These are phyloP conservation scores for Saussurea involucrata DNA, from an alignment of 129 eudicot species.

Conservation along the genomic window DNA sequence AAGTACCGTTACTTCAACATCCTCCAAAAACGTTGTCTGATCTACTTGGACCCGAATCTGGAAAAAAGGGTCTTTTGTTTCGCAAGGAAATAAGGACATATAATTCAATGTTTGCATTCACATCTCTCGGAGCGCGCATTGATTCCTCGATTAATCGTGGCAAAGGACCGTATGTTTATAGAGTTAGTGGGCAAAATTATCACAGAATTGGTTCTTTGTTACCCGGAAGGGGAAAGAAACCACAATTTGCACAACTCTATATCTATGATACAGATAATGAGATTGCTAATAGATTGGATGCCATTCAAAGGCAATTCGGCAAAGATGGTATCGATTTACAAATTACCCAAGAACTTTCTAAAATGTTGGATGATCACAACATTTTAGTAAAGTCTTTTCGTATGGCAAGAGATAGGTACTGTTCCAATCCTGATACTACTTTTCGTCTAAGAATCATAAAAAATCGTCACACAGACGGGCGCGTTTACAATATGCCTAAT, in stretches of 20 bases:
- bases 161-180: background rate
- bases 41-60: background rate
- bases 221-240: background rate
- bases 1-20: background rate
- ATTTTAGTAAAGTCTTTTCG: slow-evolving; percentile 10
- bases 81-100: slow-evolving; percentile 15
- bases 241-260: slow-evolving; percentile 17
- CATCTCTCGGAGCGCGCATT: slow-evolving; percentile 18
- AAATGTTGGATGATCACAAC: background rate
- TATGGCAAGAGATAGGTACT: background rate
- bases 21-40: background rate
- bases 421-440: background rate
- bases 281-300: background rate
- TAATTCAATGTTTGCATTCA: slow-evolving; percentile 24
- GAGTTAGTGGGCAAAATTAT: slow-evolving; percentile 5
- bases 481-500: background rate
- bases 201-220: slow-evolving; percentile 23
- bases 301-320: background rate
- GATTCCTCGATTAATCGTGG: background rate
- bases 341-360: background rate
- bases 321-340: background rate
- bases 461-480: background rate
- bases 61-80: background rate
- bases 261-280: slow-evolving; percentile 17
- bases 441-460: background rate